These are phyloP conservation scores for Didymosphaeria variabile DNA, from an alignment of 2,329 filamentous ascomycete genomes.

Conservation along the genomic window DNA sequence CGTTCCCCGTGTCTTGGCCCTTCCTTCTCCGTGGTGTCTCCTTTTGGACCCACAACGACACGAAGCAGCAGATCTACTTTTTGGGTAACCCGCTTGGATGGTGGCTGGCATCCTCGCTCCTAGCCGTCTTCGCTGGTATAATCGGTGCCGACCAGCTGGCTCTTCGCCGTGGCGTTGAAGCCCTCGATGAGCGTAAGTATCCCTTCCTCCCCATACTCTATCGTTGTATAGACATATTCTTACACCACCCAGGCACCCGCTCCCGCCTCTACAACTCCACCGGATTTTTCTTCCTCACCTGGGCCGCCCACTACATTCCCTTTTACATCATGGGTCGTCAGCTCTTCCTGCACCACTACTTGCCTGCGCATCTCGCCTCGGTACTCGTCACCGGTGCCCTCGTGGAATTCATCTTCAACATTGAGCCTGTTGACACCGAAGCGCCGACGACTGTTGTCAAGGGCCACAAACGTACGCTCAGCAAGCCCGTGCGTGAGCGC, in stretches of 20 bases:
- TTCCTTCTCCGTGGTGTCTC: conserved; percentile 96
- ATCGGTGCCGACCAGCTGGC: conserved; percentile 93
- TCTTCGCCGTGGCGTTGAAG: conserved; percentile 89
- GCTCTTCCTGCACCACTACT: conserved; percentile 96
- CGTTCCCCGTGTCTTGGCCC: conserved; percentile 95
- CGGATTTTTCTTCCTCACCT: conserved; percentile 98
- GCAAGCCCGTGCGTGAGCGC: conserved; percentile 82
- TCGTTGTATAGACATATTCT: conserved; percentile 38
- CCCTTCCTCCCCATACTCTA: not conserved
- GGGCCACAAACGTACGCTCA: conserved; percentile 55
- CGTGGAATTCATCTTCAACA: conserved; percentile 94
- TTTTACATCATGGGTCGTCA: conserved; percentile 99
- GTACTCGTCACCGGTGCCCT: conserved; percentile 89
- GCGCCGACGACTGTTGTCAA: conserved; percentile 41
- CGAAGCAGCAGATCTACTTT: conserved; percentile 97
- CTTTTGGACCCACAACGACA: conserved; percentile 98
- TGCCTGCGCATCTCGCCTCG: conserved; percentile 92
- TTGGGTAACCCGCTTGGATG: conserved; percentile 95
- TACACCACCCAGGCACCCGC: conserved; percentile 72
- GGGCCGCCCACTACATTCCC: conserved; percentile 96
- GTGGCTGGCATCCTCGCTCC: conserved; percentile 92
- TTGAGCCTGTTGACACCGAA: conserved; percentile 73
- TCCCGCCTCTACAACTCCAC: conserved; percentile 97
- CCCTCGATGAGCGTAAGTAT: conserved; percentile 87
- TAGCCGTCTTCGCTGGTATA: conserved; percentile 94